phyloP scores from a whole-genome alignment of 2,329 filamentous ascomycete genomes.

The Xylariales sp. region DNA sequence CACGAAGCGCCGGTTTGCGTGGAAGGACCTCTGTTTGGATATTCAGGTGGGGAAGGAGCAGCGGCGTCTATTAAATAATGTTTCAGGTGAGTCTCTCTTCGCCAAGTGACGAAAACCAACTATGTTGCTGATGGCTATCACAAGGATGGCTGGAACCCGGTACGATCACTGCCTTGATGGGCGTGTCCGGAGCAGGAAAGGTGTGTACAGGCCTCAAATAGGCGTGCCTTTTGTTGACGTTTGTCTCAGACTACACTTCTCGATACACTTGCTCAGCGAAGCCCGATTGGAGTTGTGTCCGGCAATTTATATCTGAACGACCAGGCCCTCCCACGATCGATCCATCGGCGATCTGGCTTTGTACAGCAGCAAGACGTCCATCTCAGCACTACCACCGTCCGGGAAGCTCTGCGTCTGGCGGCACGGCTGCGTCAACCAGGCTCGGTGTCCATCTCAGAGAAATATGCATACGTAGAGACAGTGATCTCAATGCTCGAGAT shows the following conservation, averaged over 20 bases:
- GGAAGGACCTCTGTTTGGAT: conserved; percentile 27
- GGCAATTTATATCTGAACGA: conserved; percentile 78
- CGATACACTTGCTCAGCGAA: conserved; percentile 34
- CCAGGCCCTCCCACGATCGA: conserved; percentile 63
- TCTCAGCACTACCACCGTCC: conserved; percentile 60
- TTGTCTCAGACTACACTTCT: conserved; percentile 19
- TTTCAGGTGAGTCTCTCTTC: too few relatives aligned
- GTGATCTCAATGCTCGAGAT: conserved; percentile 67
- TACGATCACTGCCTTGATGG: conserved; percentile 76
- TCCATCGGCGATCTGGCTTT: conserved; percentile 75
- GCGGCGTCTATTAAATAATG: conserved; percentile 65
- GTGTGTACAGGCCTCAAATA: too few relatives aligned
- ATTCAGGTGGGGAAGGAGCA: conserved; percentile 54
- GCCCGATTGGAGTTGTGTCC: conserved; percentile 46
- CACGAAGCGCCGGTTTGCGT: not conserved
- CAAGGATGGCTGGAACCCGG: conserved; percentile 80
- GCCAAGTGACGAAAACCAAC: too few relatives aligned
- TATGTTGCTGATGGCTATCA: too few relatives aligned
- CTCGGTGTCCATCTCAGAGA: conserved; percentile 55
- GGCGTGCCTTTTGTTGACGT: too few relatives aligned
- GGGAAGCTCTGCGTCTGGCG: conserved; percentile 62
- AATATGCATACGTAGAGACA: conserved; percentile 63
- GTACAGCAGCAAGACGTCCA: conserved; percentile 63
- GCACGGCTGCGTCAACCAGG: conserved; percentile 58
- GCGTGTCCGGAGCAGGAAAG: conserved; percentile 36